phyloP scores from a whole-genome alignment of 1,284 basidiomycete species.

The Crucibulum cyathiforme region DNA sequence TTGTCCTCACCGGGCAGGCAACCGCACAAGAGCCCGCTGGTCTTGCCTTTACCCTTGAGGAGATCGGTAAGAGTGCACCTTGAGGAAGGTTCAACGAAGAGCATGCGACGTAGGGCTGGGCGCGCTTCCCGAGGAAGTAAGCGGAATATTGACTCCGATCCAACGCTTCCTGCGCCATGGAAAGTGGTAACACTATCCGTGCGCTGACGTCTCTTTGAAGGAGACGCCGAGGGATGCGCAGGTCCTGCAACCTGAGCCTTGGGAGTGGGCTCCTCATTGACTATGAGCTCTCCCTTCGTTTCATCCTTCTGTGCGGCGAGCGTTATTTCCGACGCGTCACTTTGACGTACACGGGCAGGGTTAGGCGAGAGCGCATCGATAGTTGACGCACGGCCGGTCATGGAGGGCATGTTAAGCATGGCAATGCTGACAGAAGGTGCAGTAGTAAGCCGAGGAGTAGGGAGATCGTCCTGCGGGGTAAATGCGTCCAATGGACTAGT shows the following conservation, averaged over 20 bases:
- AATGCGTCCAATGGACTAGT: slow-evolving; percentile 24
- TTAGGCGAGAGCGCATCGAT: neutral
- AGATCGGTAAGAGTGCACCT: slow-evolving; percentile 96
- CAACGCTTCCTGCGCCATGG: slow-evolving; percentile 70
- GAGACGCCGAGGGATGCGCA: slow-evolving; percentile 12
- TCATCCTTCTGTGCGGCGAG: slow-evolving; percentile 1
- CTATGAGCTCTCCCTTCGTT: neutral
- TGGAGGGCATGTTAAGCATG: slow-evolving; percentile 11
- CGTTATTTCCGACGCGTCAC: slow-evolving; percentile 19
- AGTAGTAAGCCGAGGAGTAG: slow-evolving; percentile 21
- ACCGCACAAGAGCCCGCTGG: slow-evolving; percentile 81
- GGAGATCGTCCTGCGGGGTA: slow-evolving; percentile 20
- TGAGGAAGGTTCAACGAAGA: slow-evolving; percentile 87
- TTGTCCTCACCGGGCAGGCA: slow-evolving; percentile 51
- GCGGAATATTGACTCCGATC: slow-evolving; percentile 97
- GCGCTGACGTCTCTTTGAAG: slow-evolving; percentile 51
- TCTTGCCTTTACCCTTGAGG: slow-evolving; percentile 80
- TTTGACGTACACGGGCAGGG: neutral
- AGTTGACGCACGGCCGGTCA: slow-evolving; percentile 8
- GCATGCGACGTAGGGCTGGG: slow-evolving; percentile 90
- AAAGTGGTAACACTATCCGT: slow-evolving; percentile 76
- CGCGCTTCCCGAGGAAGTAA: slow-evolving; percentile 93
- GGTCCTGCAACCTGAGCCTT: slow-evolving; percentile 9
- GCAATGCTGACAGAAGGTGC: neutral
- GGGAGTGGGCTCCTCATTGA: slow-evolving; percentile 13